Conservation (phyloP, 208 protist species). For the Crithidia fasciculata region DNA sequence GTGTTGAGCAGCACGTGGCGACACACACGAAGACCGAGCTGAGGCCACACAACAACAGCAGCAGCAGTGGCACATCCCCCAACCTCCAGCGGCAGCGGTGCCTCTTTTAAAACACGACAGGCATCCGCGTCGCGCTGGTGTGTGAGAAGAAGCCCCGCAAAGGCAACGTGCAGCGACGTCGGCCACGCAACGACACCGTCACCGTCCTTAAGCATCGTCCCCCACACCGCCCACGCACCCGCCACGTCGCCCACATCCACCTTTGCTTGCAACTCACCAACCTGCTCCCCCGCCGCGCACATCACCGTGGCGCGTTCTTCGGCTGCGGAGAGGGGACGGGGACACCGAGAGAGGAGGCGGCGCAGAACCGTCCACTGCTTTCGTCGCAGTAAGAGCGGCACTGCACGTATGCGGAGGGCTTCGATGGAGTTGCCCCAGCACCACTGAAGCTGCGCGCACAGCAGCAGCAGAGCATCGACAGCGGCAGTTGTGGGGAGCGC, state of each 20-base stretch:
- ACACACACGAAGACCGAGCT: not conserved
- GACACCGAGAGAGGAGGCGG: constrained; percentile 12
- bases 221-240: constrained; percentile 18
- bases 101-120: constrained; percentile 2
- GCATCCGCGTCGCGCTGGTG: constrained; percentile 14
- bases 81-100: not conserved
- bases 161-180: constrained; percentile 4
- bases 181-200: not conserved
- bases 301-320: constrained; percentile 13
- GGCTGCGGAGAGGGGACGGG: constrained; percentile 20
- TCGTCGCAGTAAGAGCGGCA: constrained; percentile 14
- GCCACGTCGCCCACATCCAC: constrained; percentile 7
- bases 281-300: constrained; percentile 2
- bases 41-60: not conserved
- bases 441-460: constrained; percentile 32
- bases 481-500: not conserved
- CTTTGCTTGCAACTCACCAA: constrained; percentile 1
- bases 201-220: not conserved
- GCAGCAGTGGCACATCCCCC: not conserved
- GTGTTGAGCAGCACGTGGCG: constrained; percentile 12
- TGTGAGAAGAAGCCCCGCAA: constrained; percentile 22
- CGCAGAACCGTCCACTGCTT: constrained; percentile 14
- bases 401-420: constrained; percentile 22
- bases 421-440: constrained; percentile 28
- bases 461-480: constrained; percentile 25